Conservation (phyloP, 176 grass and related monocot genomes). For the Cenchrus purpureus region DNA sequence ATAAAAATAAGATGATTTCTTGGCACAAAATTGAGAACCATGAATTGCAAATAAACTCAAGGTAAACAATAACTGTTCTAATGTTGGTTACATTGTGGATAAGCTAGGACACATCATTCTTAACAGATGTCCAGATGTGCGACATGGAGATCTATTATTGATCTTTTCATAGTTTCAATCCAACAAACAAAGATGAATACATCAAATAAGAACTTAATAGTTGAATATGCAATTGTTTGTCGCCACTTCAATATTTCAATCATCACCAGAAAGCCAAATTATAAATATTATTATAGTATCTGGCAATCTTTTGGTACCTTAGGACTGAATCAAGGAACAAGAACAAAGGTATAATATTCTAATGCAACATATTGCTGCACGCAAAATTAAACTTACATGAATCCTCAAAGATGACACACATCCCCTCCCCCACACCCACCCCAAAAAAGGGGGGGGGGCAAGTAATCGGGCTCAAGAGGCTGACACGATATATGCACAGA, state of each 20-base stretch:
- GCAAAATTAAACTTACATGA: neutral
- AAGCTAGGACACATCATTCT: neutral
- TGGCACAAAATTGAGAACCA: neutral
- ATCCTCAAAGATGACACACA: neutral
- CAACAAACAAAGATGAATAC: neutral
- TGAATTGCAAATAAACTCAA: neutral
- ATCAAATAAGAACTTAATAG: conserved; percentile 1
- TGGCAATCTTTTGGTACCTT: conserved; percentile 8
- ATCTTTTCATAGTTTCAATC: conserved; percentile 1
- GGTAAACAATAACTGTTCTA: neutral
- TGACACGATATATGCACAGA: neutral
- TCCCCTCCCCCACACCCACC: no score
- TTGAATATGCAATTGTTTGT: neutral
- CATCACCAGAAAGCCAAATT: neutral
- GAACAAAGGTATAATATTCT: no score
- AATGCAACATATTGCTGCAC: neutral
- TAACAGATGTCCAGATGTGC: neutral
- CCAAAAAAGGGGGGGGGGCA: neutral
- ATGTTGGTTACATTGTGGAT: neutral
- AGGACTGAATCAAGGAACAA: neutral
- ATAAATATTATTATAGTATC: neutral
- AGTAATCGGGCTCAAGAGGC: neutral
- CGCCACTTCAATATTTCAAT: conserved; percentile 1
- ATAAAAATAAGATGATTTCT: conserved; percentile 6
- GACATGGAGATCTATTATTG: neutral